A percentile compares a stretch with the other conserved stretches of the same genome.
These are phyloP conservation scores for Achaetomium macrosporum DNA, from an alignment of 2,329 filamentous ascomycete species.

Conservation along the genomic window DNA sequence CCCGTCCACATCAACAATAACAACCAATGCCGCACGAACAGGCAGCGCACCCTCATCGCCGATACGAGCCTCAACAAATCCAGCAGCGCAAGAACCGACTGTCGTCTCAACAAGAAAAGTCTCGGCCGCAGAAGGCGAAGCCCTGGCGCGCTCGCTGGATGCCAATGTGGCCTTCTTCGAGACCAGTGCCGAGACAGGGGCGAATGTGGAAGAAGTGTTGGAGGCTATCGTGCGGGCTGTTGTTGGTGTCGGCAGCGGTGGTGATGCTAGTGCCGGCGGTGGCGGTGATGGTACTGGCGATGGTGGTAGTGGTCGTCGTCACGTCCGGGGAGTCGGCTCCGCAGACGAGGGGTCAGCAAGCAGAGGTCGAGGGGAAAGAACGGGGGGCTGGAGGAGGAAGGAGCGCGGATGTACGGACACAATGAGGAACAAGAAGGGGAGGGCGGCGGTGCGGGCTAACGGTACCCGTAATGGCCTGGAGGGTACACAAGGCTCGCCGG, in stretches of 20 bases:
- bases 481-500: no score
- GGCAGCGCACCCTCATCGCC: no score
- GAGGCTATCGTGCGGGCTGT: slow-evolving; percentile 23
- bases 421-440: neutral
- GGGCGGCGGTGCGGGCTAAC: neutral
- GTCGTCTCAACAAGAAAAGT: no score
- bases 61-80: no score
- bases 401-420: neutral
- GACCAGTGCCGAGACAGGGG: slow-evolving; percentile 65
- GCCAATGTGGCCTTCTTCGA: slow-evolving; percentile 65
- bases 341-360: no score
- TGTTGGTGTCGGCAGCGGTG: slow-evolving; percentile 12
- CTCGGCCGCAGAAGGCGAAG: slow-evolving; percentile 38
- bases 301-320: neutral
- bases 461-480: neutral
- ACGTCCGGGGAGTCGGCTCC: no score
- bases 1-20: no score
- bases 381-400: neutral
- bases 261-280: neutral
- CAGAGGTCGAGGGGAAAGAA: no score
- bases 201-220: slow-evolving; percentile 61
- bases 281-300: no score
- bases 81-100: no score
- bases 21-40: no score
- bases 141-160: slow-evolving; percentile 56